A percentile compares a stretch with the other conserved stretches of the same genome.
Evolutionary conservation across 768 basidiomycete genomes (phyloP).

Genomic region (Lactarius evosmus): DNA sequence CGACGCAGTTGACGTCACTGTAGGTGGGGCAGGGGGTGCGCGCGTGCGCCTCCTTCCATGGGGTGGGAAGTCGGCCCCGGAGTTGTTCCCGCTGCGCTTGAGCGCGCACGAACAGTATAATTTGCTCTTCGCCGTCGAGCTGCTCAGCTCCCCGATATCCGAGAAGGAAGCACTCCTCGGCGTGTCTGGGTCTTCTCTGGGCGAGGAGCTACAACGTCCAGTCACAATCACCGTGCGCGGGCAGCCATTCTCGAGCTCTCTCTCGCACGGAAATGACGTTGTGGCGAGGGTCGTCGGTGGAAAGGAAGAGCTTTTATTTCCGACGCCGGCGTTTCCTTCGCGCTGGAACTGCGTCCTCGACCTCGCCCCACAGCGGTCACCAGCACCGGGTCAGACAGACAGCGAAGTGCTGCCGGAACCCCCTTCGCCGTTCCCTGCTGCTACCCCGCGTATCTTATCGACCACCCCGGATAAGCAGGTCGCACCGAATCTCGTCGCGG

Average conservation of each 20-base stretch:
- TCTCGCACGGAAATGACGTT: slow-evolving; percentile 13
- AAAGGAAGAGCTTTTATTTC: slow-evolving; percentile 41
- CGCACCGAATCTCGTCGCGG: slow-evolving; percentile 40
- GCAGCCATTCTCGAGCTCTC: slow-evolving; percentile 48
- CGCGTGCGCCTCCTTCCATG: slow-evolving; percentile 48
- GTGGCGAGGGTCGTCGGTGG: background rate
- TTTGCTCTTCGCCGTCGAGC: slow-evolving; percentile 84
- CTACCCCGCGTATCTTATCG: slow-evolving; percentile 22
- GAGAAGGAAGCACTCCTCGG: slow-evolving; percentile 37
- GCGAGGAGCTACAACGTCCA: slow-evolving; percentile 24
- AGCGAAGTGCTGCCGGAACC: slow-evolving; percentile 64
- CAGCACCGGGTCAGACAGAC: slow-evolving; percentile 32
- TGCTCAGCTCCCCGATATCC: slow-evolving; percentile 63
- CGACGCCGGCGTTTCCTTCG: slow-evolving; percentile 74
- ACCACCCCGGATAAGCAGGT: slow-evolving; percentile 30
- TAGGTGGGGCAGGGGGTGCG: slow-evolving; percentile 61
- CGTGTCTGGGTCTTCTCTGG: slow-evolving; percentile 18
- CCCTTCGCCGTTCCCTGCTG: slow-evolving; percentile 71
- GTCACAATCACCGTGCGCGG: slow-evolving; percentile 69
- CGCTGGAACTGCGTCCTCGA: slow-evolving; percentile 91
- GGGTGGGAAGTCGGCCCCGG: slow-evolving; percentile 43
- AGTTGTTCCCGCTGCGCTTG: slow-evolving; percentile 67
- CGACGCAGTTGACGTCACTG: slow-evolving; percentile 68
- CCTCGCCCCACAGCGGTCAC: slow-evolving; percentile 43
- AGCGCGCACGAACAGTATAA: slow-evolving; percentile 79